Base-by-base conservation (phyloP, 192 early-diverging fungal species). In the Diversispora eburnea region DNA sequence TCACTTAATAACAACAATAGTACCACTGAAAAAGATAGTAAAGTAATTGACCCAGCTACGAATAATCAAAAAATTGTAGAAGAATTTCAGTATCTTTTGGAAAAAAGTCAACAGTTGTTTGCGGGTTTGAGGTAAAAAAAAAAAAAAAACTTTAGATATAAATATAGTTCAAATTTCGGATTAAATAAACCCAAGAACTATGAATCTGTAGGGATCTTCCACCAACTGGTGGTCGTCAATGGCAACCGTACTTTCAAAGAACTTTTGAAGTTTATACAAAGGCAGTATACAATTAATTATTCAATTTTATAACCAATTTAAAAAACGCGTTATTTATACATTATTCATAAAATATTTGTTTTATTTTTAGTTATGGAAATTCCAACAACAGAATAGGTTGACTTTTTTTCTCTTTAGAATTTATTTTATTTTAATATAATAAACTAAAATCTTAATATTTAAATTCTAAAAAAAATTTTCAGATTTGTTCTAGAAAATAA, bases 191-290 rank as follows among this genome's bases (percentile, higher is more conserved):
- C 39, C 22, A 39, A 13, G 75, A 65, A 20, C 42, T 1, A 42
- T 25, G 42, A 71, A 63, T 51, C 4, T 51, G 33, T 72, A 95
- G 94, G 73, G 94, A 95, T 71, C 80, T 95, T 15, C 93, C 94
- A 17, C 93, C 91, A 3, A 95, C 94, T 0, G 94, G 94, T 67
- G 84, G 88, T 58, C 82, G 85, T 51, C 86, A 87, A 73, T 87
- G 86, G 86, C 80, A 85, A 67, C 84, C 84, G 0, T 94, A 98
- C 80, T 99, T 99, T 75, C 93, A 97, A 83, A 87, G 94, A 66
- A 98, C 97, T 8, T 99, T 99, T 76, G 96, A 98, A 80, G 93
- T 98, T 4, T 99, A 95, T 79, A 95, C 95, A 8, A 92, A 91
- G 79, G 86, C 85, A 75, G 8, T 48, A 20, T 9, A 5, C 20